Conservation (phyloP, 257 asterid genomes). For the Solanum peruvianum region DNA sequence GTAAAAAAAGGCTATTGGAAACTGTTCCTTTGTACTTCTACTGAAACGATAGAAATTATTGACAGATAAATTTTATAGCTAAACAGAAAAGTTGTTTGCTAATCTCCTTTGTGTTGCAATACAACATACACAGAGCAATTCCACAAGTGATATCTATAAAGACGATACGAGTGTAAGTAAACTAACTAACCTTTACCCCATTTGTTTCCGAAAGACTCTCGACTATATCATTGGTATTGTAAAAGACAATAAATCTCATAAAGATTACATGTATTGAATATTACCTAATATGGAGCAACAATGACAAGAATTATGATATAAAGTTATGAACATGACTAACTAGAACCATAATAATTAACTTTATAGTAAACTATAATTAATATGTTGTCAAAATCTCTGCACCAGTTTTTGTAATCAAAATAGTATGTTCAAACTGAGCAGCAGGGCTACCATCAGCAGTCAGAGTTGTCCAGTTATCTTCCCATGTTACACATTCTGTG, state of each 20-base stretch:
- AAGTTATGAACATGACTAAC: not conserved
- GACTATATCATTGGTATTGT: not conserved
- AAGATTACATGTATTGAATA: not conserved
- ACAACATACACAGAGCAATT: accelerated
- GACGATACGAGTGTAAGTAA: not conserved
- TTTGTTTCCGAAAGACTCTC: not conserved
- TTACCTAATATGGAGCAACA: not conserved
- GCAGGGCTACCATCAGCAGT: conserved; percentile 96
- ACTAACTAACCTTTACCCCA: not conserved
- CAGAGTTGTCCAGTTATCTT: conserved; percentile 96
- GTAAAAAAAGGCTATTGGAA: not conserved
- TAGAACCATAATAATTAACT: not conserved
- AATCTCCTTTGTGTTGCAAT: not conserved
- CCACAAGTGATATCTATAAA: not conserved
- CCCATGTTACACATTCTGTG: conserved; percentile 80
- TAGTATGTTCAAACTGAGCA: conserved; percentile 94
- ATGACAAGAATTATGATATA: not conserved
- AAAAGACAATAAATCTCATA: not conserved
- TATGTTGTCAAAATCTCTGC: conserved; percentile 77
- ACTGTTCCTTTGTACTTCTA: not conserved
- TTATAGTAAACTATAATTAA: not conserved
- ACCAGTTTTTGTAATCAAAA: conserved; percentile 83
- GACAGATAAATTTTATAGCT: not conserved
- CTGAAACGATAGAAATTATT: not conserved
- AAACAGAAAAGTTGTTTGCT: not conserved